Percentiles rank a stretch among this genome's conserved stretches.
Evolutionary conservation across 805 yeast genomes (phyloP).

Genomic region (Candida insectalens): DNA sequence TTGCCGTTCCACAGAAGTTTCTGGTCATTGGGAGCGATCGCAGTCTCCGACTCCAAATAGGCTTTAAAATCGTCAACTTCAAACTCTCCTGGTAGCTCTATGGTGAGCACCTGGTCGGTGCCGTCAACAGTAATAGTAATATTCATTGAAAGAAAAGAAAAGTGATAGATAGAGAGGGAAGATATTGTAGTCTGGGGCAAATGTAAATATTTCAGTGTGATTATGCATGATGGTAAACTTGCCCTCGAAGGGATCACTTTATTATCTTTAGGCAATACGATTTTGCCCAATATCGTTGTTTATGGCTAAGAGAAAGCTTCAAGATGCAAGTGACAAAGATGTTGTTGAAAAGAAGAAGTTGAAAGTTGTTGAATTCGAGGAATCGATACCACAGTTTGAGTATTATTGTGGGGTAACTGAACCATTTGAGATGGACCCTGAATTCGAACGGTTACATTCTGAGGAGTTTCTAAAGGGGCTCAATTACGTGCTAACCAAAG

Average conservation of each 20-base stretch:
- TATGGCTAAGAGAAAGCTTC: no score
- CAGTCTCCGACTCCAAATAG: conserved; percentile 61
- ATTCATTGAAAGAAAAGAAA: conserved; percentile 28
- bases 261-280: no score
- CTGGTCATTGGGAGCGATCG: conserved; percentile 36
- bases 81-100: conserved; percentile 62
- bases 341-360: no score
- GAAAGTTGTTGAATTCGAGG: neutral
- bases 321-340: no score
- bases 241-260: no score
- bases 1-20: conserved; percentile 38
- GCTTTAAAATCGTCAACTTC: conserved; percentile 61
- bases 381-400: neutral
- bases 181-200: no score
- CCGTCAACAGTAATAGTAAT: conserved; percentile 40
- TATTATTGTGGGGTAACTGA: no score
- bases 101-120: conserved; percentile 37
- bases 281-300: no score
- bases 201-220: no score
- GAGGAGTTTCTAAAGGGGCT: conserved; percentile 17
- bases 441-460: conserved; percentile 9
- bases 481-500: conserved; percentile 13
- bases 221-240: no score
- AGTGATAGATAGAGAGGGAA: neutral
- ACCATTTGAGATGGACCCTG: neutral